Conservation (phyloP, 2,329 filamentous ascomycete genomes). For the Plectosphaerella cucumerina region DNA sequence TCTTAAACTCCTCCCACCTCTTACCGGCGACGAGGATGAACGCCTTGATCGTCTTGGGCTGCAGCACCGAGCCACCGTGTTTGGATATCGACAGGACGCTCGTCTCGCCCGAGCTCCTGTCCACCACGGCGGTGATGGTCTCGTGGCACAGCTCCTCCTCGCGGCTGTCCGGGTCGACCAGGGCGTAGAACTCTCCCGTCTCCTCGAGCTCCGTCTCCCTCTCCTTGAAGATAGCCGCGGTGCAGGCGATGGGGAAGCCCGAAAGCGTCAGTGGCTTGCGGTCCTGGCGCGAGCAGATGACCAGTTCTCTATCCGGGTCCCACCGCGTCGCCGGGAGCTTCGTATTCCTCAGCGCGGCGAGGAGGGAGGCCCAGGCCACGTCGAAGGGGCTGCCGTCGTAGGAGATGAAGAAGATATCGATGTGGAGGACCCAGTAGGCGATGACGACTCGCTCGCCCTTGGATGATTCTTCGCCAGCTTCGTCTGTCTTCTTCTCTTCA, state of each 20-base stretch:
- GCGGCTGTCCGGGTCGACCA: constrained; percentile 84
- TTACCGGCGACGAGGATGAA: constrained; percentile 56
- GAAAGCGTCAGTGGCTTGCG: constrained; percentile 54
- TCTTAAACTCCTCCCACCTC: constrained; percentile 55
- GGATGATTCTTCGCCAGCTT: constrained; percentile 20
- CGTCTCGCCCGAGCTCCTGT: constrained; percentile 47
- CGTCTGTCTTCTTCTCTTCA: constrained; percentile 25
- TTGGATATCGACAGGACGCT: constrained; percentile 74
- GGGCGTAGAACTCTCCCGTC: constrained; percentile 62
- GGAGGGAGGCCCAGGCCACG: constrained; percentile 77
- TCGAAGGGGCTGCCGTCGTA: constrained; percentile 92
- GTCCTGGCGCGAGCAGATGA: constrained; percentile 66
- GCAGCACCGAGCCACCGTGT: constrained; percentile 70
- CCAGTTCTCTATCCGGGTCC: constrained; percentile 74
- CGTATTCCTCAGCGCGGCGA: constrained; percentile 77
- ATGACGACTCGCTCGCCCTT: constrained; percentile 47
- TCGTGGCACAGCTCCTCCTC: constrained; percentile 86
- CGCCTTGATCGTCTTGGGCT: constrained; percentile 55
- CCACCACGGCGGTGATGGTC: constrained; percentile 77
- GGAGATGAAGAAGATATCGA: constrained; percentile 92
- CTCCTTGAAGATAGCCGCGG: constrained; percentile 73
- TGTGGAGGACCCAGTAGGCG: constrained; percentile 92
- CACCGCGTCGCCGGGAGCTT: constrained; percentile 75
- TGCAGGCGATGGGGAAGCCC: constrained; percentile 70
- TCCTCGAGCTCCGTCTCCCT: constrained; percentile 44